A percentile compares a stretch with the other conserved stretches of the same genome.
These are phyloP conservation scores for Scytalidium lignicola DNA, from an alignment of 2,329 filamentous ascomycete species.

Conservation along the genomic window DNA sequence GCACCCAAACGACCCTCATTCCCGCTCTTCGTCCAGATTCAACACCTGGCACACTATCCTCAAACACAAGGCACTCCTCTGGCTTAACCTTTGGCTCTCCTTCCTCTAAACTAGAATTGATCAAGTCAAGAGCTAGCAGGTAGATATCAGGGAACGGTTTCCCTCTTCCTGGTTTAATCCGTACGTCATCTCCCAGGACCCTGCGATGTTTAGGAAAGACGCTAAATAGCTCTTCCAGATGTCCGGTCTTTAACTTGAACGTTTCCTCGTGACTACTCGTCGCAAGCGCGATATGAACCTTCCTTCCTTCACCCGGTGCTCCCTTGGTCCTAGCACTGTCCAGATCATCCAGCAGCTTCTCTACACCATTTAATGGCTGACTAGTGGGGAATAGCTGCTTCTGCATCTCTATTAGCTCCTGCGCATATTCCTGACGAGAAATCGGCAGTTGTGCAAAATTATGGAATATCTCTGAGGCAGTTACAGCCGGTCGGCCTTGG, in stretches of 20 bases:
- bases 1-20: constrained; percentile 91
- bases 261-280: constrained; percentile 53
- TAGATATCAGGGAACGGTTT: constrained; percentile 96
- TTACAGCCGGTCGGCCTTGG: constrained; percentile 24
- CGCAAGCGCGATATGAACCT: constrained; percentile 76
- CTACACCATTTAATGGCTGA: constrained; percentile 72
- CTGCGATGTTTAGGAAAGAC: constrained; percentile 63
- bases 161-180: constrained; percentile 71
- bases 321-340: constrained; percentile 15
- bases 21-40: constrained; percentile 85
- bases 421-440: constrained; percentile 58
- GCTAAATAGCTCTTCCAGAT: constrained; percentile 52
- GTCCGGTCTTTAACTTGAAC: constrained; percentile 32
- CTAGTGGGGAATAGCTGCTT: constrained; percentile 64
- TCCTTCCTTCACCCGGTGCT: constrained; percentile 34
- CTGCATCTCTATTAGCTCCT: constrained; percentile 59
- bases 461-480: constrained; percentile 57
- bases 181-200: constrained; percentile 77
- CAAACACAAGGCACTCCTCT: constrained; percentile 90
- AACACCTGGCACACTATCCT: constrained; percentile 88
- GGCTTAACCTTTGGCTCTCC: constrained; percentile 64
- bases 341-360: constrained; percentile 59
- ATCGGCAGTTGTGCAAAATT: constrained; percentile 83
- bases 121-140: constrained; percentile 73
- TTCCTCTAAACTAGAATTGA: constrained; percentile 67